Evolutionary conservation across 169 alveolate genomes (phyloP).

Genomic region (Cryptosporidium bovis): DNA sequence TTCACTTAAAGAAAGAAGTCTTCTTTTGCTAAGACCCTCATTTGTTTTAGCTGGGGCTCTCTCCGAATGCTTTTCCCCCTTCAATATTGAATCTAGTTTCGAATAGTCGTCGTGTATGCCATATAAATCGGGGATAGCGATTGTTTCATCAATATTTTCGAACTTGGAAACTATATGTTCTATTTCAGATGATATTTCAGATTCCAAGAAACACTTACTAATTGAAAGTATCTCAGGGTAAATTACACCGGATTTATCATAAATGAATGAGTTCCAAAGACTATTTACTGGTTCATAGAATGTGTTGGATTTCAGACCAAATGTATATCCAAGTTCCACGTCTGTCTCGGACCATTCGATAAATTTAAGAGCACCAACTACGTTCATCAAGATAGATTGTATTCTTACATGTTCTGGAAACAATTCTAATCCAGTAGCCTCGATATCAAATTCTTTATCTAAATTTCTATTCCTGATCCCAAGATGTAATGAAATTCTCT

Average conservation of each 20-base stretch:
- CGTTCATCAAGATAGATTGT: constrained; percentile 14
- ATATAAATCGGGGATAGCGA: constrained; percentile 17
- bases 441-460: constrained; percentile 16
- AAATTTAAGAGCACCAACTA: constrained; percentile 33
- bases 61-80: not conserved
- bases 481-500: constrained; percentile 30
- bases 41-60: not conserved
- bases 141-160: constrained; percentile 6
- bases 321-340: constrained; percentile 46
- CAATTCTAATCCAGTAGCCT: constrained; percentile 8
- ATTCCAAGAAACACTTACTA: constrained; percentile 1
- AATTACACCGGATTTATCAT: constrained; percentile 18
- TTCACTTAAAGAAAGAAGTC: not conserved
- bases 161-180: constrained; percentile 1
- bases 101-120: constrained; percentile 21
- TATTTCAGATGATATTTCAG: constrained; percentile 8
- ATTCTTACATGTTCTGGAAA: constrained; percentile 44
- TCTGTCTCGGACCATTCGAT: constrained; percentile 54
- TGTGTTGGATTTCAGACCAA: constrained; percentile 41
- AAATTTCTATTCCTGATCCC: constrained; percentile 12
- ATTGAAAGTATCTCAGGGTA: constrained; percentile 31
- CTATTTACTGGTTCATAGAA: constrained; percentile 32
- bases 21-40: not conserved
- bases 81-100: not conserved
- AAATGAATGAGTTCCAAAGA: constrained; percentile 38